phyloP scores from a whole-genome alignment of 1,139 yeast species.

The Yamadazyma blattariae region DNA sequence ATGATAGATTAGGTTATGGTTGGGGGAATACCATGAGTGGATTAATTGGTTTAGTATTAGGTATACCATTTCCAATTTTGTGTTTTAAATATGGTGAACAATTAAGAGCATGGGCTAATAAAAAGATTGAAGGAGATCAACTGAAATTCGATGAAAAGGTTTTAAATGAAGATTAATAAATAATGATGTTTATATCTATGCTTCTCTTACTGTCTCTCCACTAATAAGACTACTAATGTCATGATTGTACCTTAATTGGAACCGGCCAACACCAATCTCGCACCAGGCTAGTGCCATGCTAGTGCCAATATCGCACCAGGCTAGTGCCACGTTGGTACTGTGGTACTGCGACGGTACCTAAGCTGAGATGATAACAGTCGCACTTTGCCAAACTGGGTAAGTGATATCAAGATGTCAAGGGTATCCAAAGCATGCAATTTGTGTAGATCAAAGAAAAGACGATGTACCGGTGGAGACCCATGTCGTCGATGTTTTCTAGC shows the following conservation, averaged over 20 bases:
- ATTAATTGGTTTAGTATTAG: slow-evolving; percentile 50
- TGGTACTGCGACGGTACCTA: too few species aligned
- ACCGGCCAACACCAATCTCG: too few species aligned
- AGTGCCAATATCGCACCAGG: too few species aligned
- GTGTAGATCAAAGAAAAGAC: slow-evolving; percentile 14
- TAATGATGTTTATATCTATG: slow-evolving; percentile 2
- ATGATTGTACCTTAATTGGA: too few species aligned
- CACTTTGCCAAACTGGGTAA: too few species aligned
- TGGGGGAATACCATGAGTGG: slow-evolving; percentile 69
- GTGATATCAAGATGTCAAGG: slow-evolving; percentile 3
- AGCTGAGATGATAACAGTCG: too few species aligned
- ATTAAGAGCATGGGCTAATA: slow-evolving; percentile 56
- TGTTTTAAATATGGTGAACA: slow-evolving; percentile 55
- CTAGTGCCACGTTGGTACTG: too few species aligned
- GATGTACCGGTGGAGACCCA: slow-evolving; percentile 73
- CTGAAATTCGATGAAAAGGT: slow-evolving; percentile 35
- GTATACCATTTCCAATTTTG: slow-evolving; percentile 62
- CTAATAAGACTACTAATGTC: too few species aligned
- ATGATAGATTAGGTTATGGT: slow-evolving; percentile 49
- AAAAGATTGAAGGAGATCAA: slow-evolving; percentile 35
- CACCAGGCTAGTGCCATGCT: too few species aligned
- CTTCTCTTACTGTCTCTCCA: too few species aligned
- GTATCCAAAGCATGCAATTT: slow-evolving; percentile 5
- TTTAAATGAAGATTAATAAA: slow-evolving; percentile 5
- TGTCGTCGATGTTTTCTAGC: slow-evolving; percentile 58